A percentile compares a stretch with the other conserved stretches of the same genome.
phyloP scores from a whole-genome alignment of 139 green algal species.

The Parachlorella kessleri region DNA sequence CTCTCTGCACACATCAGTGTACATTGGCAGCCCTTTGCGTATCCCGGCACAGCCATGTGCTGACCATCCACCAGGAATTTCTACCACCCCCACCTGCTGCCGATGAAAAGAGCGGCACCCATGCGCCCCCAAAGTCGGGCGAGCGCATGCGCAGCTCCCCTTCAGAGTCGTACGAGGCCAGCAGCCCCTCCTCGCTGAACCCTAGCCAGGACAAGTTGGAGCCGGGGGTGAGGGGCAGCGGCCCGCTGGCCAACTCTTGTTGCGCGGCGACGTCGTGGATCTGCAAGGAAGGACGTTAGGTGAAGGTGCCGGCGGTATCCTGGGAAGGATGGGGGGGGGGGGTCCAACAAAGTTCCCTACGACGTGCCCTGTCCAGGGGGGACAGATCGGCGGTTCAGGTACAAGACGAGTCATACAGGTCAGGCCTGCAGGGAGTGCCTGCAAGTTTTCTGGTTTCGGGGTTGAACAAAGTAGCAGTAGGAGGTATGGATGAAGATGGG shows the following conservation, averaged over 20 bases:
- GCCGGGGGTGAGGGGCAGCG: conserved; percentile 59
- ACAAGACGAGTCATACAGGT: too few relatives aligned
- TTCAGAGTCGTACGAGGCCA: conserved; percentile 65
- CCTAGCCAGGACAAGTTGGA: conserved; percentile 77
- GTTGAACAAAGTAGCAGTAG: too few relatives aligned
- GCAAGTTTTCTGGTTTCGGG: too few relatives aligned
- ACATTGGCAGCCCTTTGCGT: too few relatives aligned
- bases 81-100: conserved; percentile 16
- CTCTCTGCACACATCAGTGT: too few relatives aligned
- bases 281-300: background rate
- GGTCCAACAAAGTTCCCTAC: conserved; percentile 12
- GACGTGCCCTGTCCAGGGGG: too few relatives aligned
- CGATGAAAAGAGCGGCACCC: conserved; percentile 71
- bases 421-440: too few relatives aligned
- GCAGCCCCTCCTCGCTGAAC: conserved; percentile 71
- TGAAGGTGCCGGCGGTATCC: background rate
- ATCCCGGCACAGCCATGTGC: too few relatives aligned
- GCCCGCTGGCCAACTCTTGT: conserved; percentile 25
- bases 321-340: background rate
- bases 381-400: too few relatives aligned
- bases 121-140: conserved; percentile 71
- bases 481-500: too few relatives aligned
- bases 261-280: conserved; percentile 46
- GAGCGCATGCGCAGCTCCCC: conserved; percentile 54
- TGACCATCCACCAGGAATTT: too few relatives aligned